Evolutionary conservation across 2,329 filamentous ascomycete genomes (phyloP).

Genomic region (Metarhizium robertsii): DNA sequence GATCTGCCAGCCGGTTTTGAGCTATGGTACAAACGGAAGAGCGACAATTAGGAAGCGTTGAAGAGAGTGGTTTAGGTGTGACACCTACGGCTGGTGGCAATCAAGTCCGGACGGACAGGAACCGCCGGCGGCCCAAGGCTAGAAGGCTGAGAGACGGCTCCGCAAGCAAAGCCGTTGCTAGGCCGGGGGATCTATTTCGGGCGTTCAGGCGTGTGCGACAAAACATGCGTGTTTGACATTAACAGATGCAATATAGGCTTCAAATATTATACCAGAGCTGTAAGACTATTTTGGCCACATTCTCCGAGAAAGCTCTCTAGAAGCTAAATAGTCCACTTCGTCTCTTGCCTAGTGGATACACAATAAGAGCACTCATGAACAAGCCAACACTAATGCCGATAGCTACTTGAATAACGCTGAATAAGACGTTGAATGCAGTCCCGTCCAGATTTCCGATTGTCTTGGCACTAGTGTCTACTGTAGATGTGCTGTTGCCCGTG

Average conservation of each 20-base stretch:
- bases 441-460: slow-evolving; percentile 26
- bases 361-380: slow-evolving; percentile 44
- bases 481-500: slow-evolving; percentile 29
- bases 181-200: too few species aligned
- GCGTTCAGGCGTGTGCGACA: too few species aligned
- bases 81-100: too few species aligned
- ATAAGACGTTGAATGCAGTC: slow-evolving; percentile 43
- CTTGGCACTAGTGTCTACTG: slow-evolving; percentile 2
- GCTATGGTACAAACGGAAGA: too few species aligned
- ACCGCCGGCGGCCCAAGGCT: too few species aligned
- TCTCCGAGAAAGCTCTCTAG: slow-evolving; percentile 15
- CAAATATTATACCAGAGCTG: background rate
- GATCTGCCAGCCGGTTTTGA: too few species aligned
- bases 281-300: background rate
- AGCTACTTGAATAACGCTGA: slow-evolving; percentile 51
- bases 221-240: background rate
- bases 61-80: too few species aligned
- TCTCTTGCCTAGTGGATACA: slow-evolving; percentile 48
- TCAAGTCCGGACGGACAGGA: too few species aligned
- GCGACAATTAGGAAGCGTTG: too few species aligned
- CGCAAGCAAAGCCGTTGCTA: too few species aligned
- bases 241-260: background rate
- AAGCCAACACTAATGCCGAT: slow-evolving; percentile 54
- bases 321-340: slow-evolving; percentile 49
- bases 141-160: too few species aligned